Evolutionary conservation across 805 yeast genomes (phyloP).

Genomic region (Starmera dryadoides): DNA sequence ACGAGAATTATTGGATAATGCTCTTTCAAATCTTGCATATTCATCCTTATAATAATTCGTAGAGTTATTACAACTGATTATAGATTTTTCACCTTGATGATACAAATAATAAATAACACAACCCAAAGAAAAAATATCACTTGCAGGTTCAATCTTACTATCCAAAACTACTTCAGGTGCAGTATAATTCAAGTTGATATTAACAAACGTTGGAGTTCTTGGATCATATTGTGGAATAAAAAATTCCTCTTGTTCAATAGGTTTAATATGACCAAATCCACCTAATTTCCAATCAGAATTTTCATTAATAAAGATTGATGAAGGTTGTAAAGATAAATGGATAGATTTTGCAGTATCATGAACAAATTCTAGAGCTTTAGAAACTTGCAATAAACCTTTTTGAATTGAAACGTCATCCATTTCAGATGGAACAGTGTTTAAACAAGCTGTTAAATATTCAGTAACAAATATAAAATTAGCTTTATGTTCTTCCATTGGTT

Average conservation of each 20-base stretch:
- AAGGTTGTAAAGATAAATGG: conserved; percentile 75
- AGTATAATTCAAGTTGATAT: conserved; percentile 61
- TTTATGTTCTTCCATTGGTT: conserved; percentile 84
- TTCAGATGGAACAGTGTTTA: conserved; percentile 37
- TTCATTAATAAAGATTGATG: conserved; percentile 66
- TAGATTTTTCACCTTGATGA: conserved; percentile 38
- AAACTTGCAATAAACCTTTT: conserved; percentile 74
- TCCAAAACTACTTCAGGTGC: conserved; percentile 83
- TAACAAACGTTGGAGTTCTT: conserved; percentile 65
- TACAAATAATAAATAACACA: conserved; percentile 67
- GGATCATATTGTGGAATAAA: conserved; percentile 69
- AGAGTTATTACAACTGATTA: conserved; percentile 46
- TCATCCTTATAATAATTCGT: conserved; percentile 56
- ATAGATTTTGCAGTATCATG: conserved; percentile 70
- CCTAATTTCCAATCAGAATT: conserved; percentile 92
- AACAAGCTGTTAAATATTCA: conserved; percentile 61
- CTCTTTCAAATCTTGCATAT: conserved; percentile 38
- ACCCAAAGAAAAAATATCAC: conserved; percentile 84
- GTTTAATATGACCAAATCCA: conserved; percentile 57
- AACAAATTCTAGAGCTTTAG: conserved; percentile 74
- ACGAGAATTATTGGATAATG: conserved; percentile 29
- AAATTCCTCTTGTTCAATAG: conserved; percentile 49
- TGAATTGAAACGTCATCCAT: conserved; percentile 69
- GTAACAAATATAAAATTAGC: conserved; percentile 75
- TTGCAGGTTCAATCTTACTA: conserved; percentile 50